These are phyloP conservation scores for Ceratocystis colombiana DNA, from an alignment of 2,329 filamentous ascomycete species.

Conservation along the genomic window DNA sequence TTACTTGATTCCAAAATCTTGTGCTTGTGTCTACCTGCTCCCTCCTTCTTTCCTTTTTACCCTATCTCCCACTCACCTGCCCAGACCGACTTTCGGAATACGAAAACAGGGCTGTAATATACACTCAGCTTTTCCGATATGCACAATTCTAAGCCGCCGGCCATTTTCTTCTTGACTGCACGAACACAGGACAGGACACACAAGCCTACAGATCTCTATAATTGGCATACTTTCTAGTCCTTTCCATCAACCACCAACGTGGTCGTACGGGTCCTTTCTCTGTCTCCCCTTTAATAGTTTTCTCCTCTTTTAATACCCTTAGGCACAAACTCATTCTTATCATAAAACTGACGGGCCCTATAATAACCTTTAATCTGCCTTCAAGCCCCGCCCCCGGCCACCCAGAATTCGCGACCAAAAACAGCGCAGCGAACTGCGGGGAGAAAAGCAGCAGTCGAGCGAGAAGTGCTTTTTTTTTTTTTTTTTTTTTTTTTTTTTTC, in stretches of 20 bases:
- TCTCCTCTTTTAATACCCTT: neutral
- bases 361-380: neutral
- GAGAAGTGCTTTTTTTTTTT: neutral
- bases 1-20: neutral
- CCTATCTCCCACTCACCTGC: no score
- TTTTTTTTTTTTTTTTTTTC: no score
- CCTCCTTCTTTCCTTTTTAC: neutral
- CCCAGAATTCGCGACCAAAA: neutral
- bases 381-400: neutral
- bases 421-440: slow-evolving; percentile 1
- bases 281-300: neutral
- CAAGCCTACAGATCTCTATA: neutral
- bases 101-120: slow-evolving; percentile 10
- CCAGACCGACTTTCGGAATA: neutral
- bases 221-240: neutral
- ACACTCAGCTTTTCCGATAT: neutral
- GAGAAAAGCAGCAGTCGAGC: neutral
- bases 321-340: neutral
- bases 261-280: neutral
- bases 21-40: neutral
- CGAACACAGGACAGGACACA: slow-evolving; percentile 3
- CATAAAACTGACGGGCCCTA: neutral
- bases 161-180: slow-evolving; percentile 4
- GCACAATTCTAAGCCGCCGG: neutral
- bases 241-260: neutral